Percentiles rank a stretch among this genome's conserved stretches.
These are phyloP conservation scores for Thalassiosira ordinaria DNA, from an alignment of 352 stramenopile genomes.

Conservation along the genomic window DNA sequence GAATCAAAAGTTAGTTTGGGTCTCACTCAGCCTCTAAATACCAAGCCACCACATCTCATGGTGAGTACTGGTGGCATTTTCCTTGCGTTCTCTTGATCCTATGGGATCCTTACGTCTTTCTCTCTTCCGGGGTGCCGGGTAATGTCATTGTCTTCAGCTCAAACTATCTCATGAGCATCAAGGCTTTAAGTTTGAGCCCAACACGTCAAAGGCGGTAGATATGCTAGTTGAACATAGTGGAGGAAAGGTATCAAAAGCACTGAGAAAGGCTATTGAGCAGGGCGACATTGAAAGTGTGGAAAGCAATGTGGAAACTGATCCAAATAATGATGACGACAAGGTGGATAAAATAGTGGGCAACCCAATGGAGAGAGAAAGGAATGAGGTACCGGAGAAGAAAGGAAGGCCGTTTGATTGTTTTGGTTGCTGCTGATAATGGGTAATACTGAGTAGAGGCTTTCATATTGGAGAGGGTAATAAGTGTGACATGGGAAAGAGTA, in stretches of 20 bases:
- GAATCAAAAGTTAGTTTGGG: conserved; percentile 14
- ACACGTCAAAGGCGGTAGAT: conserved; percentile 52
- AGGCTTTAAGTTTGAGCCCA: conserved; percentile 77
- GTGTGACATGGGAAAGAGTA: too few relatives aligned
- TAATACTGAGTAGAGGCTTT: too few relatives aligned
- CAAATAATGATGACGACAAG: conserved; percentile 11
- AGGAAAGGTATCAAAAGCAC: conserved; percentile 69
- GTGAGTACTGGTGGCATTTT: conserved; percentile 18
- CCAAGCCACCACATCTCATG: conserved; percentile 32
- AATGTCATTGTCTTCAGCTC: conserved; percentile 40
- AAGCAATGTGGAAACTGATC: neutral
- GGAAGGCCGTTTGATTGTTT: conserved; percentile 21
- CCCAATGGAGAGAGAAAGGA: neutral
- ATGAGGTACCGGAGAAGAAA: conserved; percentile 16
- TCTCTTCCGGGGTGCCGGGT: too few relatives aligned
- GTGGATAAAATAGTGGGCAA: conserved; percentile 8
- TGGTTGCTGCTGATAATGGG: too few relatives aligned
- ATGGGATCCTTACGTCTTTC: too few relatives aligned
- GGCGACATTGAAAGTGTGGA: conserved; percentile 39
- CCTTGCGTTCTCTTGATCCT: neutral
- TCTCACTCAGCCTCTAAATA: conserved; percentile 36
- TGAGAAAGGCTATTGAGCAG: conserved; percentile 62
- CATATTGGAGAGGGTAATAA: too few relatives aligned
- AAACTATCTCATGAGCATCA: conserved; percentile 81
- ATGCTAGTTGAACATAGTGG: conserved; percentile 70